Conservation (phyloP, 208 protist genomes). For the Kentomonas sorsogonicus region DNA sequence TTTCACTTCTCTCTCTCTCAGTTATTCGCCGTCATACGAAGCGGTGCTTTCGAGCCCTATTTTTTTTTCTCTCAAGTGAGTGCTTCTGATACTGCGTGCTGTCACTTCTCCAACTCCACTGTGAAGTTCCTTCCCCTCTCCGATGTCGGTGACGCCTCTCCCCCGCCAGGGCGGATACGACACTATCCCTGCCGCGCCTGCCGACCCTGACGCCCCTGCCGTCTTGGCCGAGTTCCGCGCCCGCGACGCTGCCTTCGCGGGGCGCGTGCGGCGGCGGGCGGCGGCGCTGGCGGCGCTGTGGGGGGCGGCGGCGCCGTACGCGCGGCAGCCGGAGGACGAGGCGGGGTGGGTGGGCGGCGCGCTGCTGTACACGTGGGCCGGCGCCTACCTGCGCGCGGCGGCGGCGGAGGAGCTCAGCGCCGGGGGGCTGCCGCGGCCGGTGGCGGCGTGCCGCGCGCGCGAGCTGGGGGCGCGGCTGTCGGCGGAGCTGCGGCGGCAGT, state of each 20-base stretch:
- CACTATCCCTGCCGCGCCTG: no score
- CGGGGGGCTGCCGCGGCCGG: conserved; percentile 25
- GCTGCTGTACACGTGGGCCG: conserved; percentile 35
- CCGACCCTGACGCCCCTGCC: no score
- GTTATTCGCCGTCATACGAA: no score
- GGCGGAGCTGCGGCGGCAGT: conserved; percentile 18
- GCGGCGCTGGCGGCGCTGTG: background rate
- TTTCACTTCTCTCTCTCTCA: conserved; percentile 6
- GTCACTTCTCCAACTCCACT: no score
- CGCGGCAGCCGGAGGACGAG: conserved; percentile 20
- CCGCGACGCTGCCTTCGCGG: background rate
- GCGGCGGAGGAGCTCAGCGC: conserved; percentile 22
- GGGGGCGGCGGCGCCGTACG: conserved; percentile 21
- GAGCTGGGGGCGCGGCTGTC: conserved; percentile 19
- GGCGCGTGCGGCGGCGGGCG: no score
- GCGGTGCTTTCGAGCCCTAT: no score
- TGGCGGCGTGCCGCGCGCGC: conserved; percentile 14
- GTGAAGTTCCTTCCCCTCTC: no score
- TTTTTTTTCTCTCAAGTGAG: no score
- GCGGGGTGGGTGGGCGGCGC: conserved; percentile 12
- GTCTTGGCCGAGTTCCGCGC: no score
- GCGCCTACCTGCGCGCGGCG: conserved; percentile 23
- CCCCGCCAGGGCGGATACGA: no score
- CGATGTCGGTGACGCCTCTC: no score
- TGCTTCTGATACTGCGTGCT: no score